Conservation (phyloP, 768 basidiomycete genomes). For the Boletus pseudo-olivaceus region DNA sequence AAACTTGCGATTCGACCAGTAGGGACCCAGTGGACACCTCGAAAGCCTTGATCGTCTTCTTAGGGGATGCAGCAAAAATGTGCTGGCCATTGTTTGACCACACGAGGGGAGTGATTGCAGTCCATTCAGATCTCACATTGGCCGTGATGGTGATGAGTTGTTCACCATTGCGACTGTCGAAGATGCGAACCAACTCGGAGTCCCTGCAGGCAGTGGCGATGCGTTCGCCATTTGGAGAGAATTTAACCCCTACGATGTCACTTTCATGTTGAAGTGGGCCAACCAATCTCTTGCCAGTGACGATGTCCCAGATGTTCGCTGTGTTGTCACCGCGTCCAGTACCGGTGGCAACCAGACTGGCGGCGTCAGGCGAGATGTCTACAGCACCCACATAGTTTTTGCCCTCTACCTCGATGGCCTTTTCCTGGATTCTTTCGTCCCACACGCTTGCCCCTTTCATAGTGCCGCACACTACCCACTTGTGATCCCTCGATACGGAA, state of each 20-base stretch:
- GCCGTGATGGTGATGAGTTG: background rate
- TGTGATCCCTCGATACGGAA: background rate
- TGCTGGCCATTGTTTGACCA: background rate
- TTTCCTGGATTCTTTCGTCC: background rate
- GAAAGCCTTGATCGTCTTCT: background rate
- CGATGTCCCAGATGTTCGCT: background rate
- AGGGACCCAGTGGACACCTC: background rate
- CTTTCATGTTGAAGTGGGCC: background rate
- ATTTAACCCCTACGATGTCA: background rate
- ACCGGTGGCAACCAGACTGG: background rate
- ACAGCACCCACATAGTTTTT: accelerated
- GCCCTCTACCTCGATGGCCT: background rate
- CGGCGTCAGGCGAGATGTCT: background rate
- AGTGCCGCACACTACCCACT: background rate
- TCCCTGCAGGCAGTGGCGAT: background rate
- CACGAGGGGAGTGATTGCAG: background rate
- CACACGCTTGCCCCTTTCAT: background rate
- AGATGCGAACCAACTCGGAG: background rate
- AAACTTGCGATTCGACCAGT: background rate
- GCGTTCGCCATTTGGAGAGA: background rate
- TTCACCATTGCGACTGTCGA: background rate
- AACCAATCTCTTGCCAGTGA: background rate
- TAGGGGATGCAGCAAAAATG: background rate
- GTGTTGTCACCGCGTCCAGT: too few relatives aligned
- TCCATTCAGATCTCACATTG: background rate